Evolutionary conservation across 2,329 filamentous ascomycete species (phyloP), one percentile per base, ranked within the genome.

Genomic region (Tolypocladium capitatum): DNA sequence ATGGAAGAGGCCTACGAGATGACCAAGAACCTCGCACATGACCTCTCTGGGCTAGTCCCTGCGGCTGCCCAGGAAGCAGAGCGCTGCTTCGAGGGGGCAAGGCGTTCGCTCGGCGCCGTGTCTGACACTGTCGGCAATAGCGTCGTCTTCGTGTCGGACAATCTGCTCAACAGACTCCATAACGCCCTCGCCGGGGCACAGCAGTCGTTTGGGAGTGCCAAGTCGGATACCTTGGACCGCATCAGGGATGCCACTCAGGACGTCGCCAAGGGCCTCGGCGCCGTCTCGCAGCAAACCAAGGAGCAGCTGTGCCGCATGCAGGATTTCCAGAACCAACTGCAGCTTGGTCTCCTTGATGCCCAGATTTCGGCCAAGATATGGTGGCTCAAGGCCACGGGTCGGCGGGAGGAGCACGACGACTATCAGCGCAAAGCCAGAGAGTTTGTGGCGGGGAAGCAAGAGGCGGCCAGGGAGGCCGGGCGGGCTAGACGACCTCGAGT

Each of bases 341-440:
- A 70, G 27, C 58, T 77, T 5, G 61, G 64, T 1, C 53, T 81
- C 10, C 61, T 80, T 28, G 68, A 68, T 35, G 74, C 77, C 14
- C 78, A 79, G 56, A 65, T 82, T 27, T 65, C 65, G 40, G 77
- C 78, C 14, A 77, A 72, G 58, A 65, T 80, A 31, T 68, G 72
- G 63, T 81, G 76, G 75, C 63, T 81, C 45, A 73, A 70, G 58
- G 45, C 77, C 31, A 73, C 69, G 45, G 74, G 74, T 20, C 73
- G 70, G 54, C 59, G 56, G 3, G 65, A 70, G 16, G 72, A 76
- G 53, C 64, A 71, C 46, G 58, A 64, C 3, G 63, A 63, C 2
- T 79, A 78, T 51, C 55, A 67, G 48, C 61, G 58, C 46, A 75
- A 75, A 52, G 77, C 76, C 10, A 65, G 65, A 45, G 51, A 54